Evolutionary conservation across 2,329 filamentous ascomycete species (phyloP), one percentile per base, ranked within the genome.

Genomic region (Lasiodiplodia theobromae): DNA sequence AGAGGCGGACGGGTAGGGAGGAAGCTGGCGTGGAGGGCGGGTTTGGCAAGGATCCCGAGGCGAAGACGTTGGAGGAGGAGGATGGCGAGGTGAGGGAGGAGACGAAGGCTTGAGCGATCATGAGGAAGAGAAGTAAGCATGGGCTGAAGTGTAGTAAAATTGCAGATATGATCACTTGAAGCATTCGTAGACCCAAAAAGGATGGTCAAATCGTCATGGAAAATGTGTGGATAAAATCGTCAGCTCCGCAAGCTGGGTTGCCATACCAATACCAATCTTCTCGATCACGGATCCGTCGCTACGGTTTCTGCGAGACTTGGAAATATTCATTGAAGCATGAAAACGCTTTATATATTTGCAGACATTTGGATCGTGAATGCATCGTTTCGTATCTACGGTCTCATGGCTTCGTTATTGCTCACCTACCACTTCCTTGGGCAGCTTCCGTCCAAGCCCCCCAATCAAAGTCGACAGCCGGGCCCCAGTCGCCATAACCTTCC

Each of bases 381-480:
- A 1, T 34, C 40, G 40, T 47, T 47, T 47, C 40, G 16, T 16
- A 54, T 18, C 25, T 54, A 54, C 11, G 49, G n/a, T 25, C 49
- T 21, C n/a, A 21, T 23, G 14, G 37, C 31, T 31, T 38, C 34
- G 31, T 25, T 37, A 25, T 8, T 2, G 16, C 25, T 47, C 51
- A 37, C 31, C 31, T 40, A 5, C 47, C 21, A 23, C 52, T 49
- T 25, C 37, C 52, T 38, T 57, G 52, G 8, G 52, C 64, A n/a
- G 51, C 52, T 38, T 66, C 64, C 52, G 64, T 66, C 68, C 68
- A 69, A n/a, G 66, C 53, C 44, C 72, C 71, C 79, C 78, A 81
- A 68, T 81, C 81, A 7, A 77, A 79, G 69, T 81, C 79, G 77
- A 82, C 81, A 34, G 79, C 77, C 58, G 81, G 78, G 54, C 82